Evolutionary conservation across 306 rosid species (phyloP), one percentile per base, ranked within the genome.

Genomic region (Lathyrus aphaca): DNA sequence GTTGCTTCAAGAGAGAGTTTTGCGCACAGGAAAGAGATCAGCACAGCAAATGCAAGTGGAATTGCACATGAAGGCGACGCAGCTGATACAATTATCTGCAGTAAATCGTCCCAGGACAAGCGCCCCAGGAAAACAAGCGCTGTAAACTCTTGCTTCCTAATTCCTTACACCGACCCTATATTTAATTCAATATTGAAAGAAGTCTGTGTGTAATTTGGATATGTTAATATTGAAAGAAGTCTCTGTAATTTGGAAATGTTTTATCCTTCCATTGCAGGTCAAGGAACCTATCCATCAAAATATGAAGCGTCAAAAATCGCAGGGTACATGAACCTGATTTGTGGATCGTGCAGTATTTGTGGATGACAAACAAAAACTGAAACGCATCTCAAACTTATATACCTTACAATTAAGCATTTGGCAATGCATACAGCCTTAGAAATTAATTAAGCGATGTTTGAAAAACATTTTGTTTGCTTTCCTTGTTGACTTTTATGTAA

Each of bases 111-210:
- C 73, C 96, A 84, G 77, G 95, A 84, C 48, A 94, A 80, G 70
- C 92, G 88, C 25, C 74, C 85, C 46, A 85, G 99, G 84, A 94
- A 94, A 82, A 74, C 96, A 50, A 91, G 99, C 99, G 87, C 81
- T 77, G 99, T 94, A 88, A 40, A 61, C 56, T 40, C 19, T 42
- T 39, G 58, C 46, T 67, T 62, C 81, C 55, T 60, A 40, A 37
- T 66, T 40, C 73, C 50, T 64, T 76, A 11, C 23, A 37, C 3
- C 3, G 69, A 49, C 18, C 37, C 43, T 51, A 60, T 49, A 66
- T 19, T 68, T 39, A 50, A 58, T 68, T 68, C 44, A n/a, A 45
- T 67, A n/a, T 37, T 40, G 39, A 59, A 46, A 21, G 1, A 64
- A 58, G 44, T 25, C 69, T 57, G 35, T 5, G 44, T 25, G 48